Evolutionary conservation across 352 stramenopile species (phyloP).

Genomic region (Globisporangium yorkense): DNA sequence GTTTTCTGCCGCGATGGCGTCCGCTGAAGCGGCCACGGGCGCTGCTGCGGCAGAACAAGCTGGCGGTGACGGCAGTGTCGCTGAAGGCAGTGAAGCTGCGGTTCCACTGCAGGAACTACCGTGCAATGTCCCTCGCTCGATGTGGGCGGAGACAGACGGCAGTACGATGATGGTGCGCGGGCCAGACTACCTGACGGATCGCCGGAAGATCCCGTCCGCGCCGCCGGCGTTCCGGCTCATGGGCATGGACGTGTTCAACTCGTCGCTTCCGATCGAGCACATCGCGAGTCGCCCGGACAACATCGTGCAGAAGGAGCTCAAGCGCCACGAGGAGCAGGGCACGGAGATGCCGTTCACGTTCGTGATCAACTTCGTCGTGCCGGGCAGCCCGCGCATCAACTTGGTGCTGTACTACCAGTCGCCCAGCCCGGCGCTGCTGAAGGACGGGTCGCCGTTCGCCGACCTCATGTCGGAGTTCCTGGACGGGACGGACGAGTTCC

Average conservation of each 20-base stretch:
- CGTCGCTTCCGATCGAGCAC: slow-evolving; percentile 45
- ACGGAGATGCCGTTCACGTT: slow-evolving; percentile 77
- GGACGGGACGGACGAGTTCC: slow-evolving; percentile 68
- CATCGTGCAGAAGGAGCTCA: slow-evolving; percentile 51
- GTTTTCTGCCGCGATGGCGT: slow-evolving; percentile 37
- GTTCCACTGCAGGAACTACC: slow-evolving; percentile 38
- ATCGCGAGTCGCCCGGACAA: slow-evolving; percentile 58
- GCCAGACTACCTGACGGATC: slow-evolving; percentile 60
- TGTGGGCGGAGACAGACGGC: slow-evolving; percentile 66
- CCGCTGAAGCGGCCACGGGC: slow-evolving; percentile 12
- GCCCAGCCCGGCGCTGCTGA: slow-evolving; percentile 40
- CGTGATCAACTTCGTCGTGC: slow-evolving; percentile 74
- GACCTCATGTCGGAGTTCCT: slow-evolving; percentile 75
- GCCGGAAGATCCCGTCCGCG: slow-evolving; percentile 67
- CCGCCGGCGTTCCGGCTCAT: slow-evolving; percentile 61
- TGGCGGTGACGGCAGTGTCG: background rate
- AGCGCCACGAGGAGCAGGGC: slow-evolving; percentile 45
- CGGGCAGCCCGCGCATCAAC: slow-evolving; percentile 51
- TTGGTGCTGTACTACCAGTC: slow-evolving; percentile 71
- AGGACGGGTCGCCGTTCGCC: slow-evolving; percentile 49
- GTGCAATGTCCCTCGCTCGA: slow-evolving; percentile 49
- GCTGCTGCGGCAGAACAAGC: background rate
- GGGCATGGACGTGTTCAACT: slow-evolving; percentile 60
- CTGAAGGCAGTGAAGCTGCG: background rate
- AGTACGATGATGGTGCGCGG: slow-evolving; percentile 66